Percentiles rank a stretch among this genome's conserved stretches.
These are phyloP conservation scores for Flueggea neowawraea DNA, from an alignment of 441 rosid genomes.

Conservation along the genomic window DNA sequence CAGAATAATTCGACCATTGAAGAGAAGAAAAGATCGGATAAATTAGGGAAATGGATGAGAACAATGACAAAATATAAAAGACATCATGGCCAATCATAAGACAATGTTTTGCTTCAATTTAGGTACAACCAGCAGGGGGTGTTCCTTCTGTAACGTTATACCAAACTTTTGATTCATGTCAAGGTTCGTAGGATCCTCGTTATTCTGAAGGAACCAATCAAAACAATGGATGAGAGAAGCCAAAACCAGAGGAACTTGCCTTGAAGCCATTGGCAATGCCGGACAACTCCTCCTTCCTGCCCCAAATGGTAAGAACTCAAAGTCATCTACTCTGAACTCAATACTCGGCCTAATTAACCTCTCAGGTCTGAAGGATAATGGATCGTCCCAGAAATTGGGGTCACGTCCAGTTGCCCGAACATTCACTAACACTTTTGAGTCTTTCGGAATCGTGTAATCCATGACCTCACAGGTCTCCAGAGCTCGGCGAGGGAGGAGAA, in stretches of 20 bases:
- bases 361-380: constrained; percentile 37
- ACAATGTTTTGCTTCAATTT: background rate
- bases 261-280: constrained; percentile 15
- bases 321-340: constrained; percentile 35
- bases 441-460: constrained; percentile 33
- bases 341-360: constrained; percentile 26
- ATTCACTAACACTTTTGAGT: constrained; percentile 33
- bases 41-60: too few species aligned
- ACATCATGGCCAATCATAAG: too few species aligned
- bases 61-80: too few species aligned
- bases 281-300: constrained; percentile 50
- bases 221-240: constrained; percentile 5
- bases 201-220: constrained; percentile 9
- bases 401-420: constrained; percentile 50
- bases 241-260: constrained; percentile 5
- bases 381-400: constrained; percentile 33
- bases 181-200: background rate
- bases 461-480: constrained; percentile 27
- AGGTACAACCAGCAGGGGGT: constrained; percentile 7
- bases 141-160: constrained; percentile 12
- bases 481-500: constrained; percentile 44
- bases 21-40: too few species aligned
- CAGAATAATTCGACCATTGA: too few species aligned
- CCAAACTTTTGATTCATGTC: constrained; percentile 10
- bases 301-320: constrained; percentile 42